Evolutionary conservation across 179 eudicot genomes (phyloP).

Genomic region (Pouteria campechiana): DNA sequence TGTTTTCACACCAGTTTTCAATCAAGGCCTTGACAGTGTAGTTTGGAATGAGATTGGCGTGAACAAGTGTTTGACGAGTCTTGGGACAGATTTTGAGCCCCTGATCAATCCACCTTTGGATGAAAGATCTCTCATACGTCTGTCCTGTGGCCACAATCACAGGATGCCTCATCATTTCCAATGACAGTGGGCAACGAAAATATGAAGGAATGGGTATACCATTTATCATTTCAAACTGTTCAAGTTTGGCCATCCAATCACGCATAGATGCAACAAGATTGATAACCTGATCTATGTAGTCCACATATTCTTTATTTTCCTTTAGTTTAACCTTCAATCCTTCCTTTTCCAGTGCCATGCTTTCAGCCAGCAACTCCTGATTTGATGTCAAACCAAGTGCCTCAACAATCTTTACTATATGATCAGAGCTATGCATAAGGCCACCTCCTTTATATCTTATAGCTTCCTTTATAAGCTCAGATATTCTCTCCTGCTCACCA

Average conservation of each 20-base stretch:
- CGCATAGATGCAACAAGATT: constrained; percentile 51
- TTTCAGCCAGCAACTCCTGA: constrained; percentile 60
- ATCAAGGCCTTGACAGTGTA: constrained; percentile 83
- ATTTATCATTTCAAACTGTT: constrained; percentile 30
- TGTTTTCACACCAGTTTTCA: constrained; percentile 70
- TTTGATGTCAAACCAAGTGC: constrained; percentile 37
- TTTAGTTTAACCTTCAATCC: constrained; percentile 30
- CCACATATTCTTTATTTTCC: constrained; percentile 18
- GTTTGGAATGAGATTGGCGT: constrained; percentile 60
- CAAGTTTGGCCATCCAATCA: constrained; percentile 31
- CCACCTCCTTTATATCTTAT: constrained; percentile 27
- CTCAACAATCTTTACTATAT: constrained; percentile 38
- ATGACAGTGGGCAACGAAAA: constrained; percentile 80
- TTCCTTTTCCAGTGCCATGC: constrained; percentile 71
- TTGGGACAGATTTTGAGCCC: constrained; percentile 66
- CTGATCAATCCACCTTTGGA: constrained; percentile 71
- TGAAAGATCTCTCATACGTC: constrained; percentile 73
- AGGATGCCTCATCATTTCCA: constrained; percentile 74
- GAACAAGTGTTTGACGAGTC: constrained; percentile 58
- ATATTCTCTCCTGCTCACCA: constrained; percentile 37
- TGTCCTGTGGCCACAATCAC: constrained; percentile 87
- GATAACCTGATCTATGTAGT: constrained; percentile 25
- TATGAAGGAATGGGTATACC: constrained; percentile 52
- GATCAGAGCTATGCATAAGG: constrained; percentile 19
- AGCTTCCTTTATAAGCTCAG: constrained; percentile 48